Evolutionary conservation across 1,139 yeast species (phyloP).

Genomic region (Nakaseomyces delphensis): DNA sequence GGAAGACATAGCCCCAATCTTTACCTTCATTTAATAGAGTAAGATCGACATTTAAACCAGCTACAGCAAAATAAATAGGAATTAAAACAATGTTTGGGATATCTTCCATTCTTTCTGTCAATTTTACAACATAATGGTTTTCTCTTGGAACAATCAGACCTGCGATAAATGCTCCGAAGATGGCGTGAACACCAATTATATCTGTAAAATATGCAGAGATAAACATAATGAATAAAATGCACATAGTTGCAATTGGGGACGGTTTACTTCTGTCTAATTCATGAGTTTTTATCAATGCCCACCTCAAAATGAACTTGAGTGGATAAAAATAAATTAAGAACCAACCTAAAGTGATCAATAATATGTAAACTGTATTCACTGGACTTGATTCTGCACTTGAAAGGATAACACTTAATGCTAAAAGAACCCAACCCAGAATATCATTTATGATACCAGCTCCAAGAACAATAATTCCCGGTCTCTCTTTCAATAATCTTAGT

Average conservation of each 20-base stretch:
- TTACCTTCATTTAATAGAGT: slow-evolving; percentile 53
- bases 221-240: slow-evolving; percentile 48
- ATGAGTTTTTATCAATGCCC: slow-evolving; percentile 37
- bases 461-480: slow-evolving; percentile 69
- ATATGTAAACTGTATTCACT: slow-evolving; percentile 57
- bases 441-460: slow-evolving; percentile 79
- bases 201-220: slow-evolving; percentile 69
- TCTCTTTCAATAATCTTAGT: slow-evolving; percentile 55
- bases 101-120: slow-evolving; percentile 70
- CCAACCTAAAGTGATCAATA: slow-evolving; percentile 61
- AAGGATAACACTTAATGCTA: slow-evolving; percentile 65
- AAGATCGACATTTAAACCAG: slow-evolving; percentile 63
- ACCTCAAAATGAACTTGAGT: slow-evolving; percentile 34
- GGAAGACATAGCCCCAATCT: slow-evolving; percentile 72
- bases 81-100: slow-evolving; percentile 59
- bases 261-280: slow-evolving; percentile 47
- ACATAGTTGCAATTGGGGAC: slow-evolving; percentile 51
- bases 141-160: slow-evolving; percentile 76
- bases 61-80: slow-evolving; percentile 71
- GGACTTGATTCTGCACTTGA: slow-evolving; percentile 61
- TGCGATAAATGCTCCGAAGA: slow-evolving; percentile 73
- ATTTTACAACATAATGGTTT: slow-evolving; percentile 56
- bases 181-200: slow-evolving; percentile 72
- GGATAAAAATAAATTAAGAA: slow-evolving; percentile 50
- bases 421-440: slow-evolving; percentile 70